phyloP scores from a whole-genome alignment of 805 yeast genomes.

The Debaryomyces castellii region DNA sequence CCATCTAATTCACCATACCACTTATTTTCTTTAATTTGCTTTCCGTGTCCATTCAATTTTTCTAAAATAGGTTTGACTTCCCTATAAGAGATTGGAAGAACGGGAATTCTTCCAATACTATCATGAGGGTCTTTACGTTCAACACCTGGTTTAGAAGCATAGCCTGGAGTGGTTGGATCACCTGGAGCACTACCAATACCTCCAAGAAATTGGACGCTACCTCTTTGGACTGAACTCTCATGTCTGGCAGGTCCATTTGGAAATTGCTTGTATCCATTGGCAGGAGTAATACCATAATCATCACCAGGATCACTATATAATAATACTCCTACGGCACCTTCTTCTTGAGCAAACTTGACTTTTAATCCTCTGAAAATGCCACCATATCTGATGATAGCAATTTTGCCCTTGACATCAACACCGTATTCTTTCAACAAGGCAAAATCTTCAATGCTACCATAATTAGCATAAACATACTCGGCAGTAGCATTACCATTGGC shows the following conservation, averaged over 20 bases:
- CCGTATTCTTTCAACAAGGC: conserved; percentile 33
- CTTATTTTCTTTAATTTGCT: conserved; percentile 21
- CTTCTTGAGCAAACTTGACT: conserved; percentile 57
- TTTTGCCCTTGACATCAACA: conserved; percentile 50
- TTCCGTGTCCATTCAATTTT: conserved; percentile 38
- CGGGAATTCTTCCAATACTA: conserved; percentile 41
- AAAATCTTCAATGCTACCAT: conserved; percentile 60
- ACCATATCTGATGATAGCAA: conserved; percentile 59
- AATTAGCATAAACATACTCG: conserved; percentile 57
- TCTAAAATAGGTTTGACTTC: conserved; percentile 44
- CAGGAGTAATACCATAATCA: conserved; percentile 54
- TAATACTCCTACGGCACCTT: conserved; percentile 64
- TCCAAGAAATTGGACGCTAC: conserved; percentile 56
- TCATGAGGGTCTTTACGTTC: conserved; percentile 33
- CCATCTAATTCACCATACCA: conserved; percentile 44
- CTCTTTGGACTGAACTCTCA: conserved; percentile 59
- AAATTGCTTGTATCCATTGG: conserved; percentile 55
- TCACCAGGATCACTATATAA: conserved; percentile 59
- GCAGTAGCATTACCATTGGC: conserved; percentile 61
- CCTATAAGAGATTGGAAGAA: conserved; percentile 42
- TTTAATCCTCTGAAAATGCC: conserved; percentile 53
- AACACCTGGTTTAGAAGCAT: conserved; percentile 50
- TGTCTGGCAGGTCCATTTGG: conserved; percentile 70
- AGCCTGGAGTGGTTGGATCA: conserved; percentile 78
- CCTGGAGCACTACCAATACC: conserved; percentile 58